Evolutionary conservation across 2,329 filamentous ascomycete species (phyloP).

Genomic region (Pyrenochaeta sp.): DNA sequence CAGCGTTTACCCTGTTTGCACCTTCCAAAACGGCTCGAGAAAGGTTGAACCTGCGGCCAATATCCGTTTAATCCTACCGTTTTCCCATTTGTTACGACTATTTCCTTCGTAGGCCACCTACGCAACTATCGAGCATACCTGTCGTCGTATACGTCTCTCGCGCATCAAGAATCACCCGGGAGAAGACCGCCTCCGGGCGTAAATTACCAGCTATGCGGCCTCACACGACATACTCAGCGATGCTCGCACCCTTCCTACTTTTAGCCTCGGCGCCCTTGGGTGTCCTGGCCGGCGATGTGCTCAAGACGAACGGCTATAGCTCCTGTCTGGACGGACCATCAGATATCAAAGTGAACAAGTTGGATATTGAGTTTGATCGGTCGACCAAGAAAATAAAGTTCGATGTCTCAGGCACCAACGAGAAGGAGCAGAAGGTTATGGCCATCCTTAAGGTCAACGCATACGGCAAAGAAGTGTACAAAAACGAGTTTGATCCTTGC

Average conservation of each 20-base stretch:
- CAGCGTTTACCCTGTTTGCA: slow-evolving; percentile 13
- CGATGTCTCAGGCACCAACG: slow-evolving; percentile 81
- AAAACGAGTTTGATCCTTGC: slow-evolving; percentile 85
- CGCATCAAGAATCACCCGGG: slow-evolving; percentile 19
- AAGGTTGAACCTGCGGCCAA: slow-evolving; percentile 49
- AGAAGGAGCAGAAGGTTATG: slow-evolving; percentile 78
- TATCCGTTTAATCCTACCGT: slow-evolving; percentile 38
- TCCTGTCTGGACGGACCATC: slow-evolving; percentile 68
- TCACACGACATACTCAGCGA: slow-evolving; percentile 46
- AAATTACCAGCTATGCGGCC: slow-evolving; percentile 39
- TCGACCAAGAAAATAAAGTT: slow-evolving; percentile 77
- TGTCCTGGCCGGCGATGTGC: slow-evolving; percentile 72
- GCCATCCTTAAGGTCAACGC: slow-evolving; percentile 79
- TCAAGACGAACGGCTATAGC: slow-evolving; percentile 82
- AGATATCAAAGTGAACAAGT: slow-evolving; percentile 74
- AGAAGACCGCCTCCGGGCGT: slow-evolving; percentile 43
- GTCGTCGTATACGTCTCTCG: slow-evolving; percentile 13
- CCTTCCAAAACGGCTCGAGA: slow-evolving; percentile 33
- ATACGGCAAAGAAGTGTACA: slow-evolving; percentile 84
- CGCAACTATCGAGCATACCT: not conserved
- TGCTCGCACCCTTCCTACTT: slow-evolving; percentile 50
- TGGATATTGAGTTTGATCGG: slow-evolving; percentile 83
- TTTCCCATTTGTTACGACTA: slow-evolving; percentile 18
- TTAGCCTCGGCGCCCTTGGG: slow-evolving; percentile 51
- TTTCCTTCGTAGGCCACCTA: not conserved